Conservation (phyloP, 257 asterid species). For the Solanum virginianum region DNA sequence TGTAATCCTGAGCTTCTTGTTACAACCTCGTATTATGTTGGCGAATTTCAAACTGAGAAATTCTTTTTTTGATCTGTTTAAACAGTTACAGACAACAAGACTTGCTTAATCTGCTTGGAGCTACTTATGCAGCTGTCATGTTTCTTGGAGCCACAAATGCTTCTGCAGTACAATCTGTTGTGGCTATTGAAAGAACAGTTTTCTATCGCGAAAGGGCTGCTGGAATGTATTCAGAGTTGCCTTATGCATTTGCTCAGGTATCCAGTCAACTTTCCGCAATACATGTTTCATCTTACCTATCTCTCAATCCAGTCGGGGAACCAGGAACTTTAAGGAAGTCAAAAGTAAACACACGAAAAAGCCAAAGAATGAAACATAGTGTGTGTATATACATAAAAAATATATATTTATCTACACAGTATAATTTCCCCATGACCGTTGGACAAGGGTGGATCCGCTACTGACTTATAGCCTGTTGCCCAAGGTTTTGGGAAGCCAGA, state of each 20-base stretch:
- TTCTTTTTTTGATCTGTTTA: not conserved
- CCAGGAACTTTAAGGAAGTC: not conserved
- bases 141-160: slow-evolving; percentile 80
- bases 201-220: slow-evolving; percentile 89
- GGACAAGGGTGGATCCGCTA: not conserved
- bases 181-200: slow-evolving; percentile 61
- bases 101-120: slow-evolving; percentile 69
- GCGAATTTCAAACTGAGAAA: not conserved
- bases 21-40: not conserved
- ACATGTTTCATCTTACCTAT: not conserved
- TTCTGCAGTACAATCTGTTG: slow-evolving; percentile 65
- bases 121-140: slow-evolving; percentile 67
- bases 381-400: too few species aligned
- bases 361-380: not conserved
- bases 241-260: slow-evolving; percentile 87
- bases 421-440: not conserved
- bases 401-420: too few species aligned
- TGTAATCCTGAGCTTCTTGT: slow-evolving; percentile 20
- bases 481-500: too few species aligned
- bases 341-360: not conserved
- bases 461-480: not conserved
- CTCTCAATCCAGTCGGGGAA: not conserved
- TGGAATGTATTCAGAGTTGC: slow-evolving; percentile 81
- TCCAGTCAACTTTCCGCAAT: not conserved
- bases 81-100: slow-evolving; percentile 61